Base-by-base conservation (phyloP, 169 alveolate genomes). In the Plasmodium berghei region DNA sequence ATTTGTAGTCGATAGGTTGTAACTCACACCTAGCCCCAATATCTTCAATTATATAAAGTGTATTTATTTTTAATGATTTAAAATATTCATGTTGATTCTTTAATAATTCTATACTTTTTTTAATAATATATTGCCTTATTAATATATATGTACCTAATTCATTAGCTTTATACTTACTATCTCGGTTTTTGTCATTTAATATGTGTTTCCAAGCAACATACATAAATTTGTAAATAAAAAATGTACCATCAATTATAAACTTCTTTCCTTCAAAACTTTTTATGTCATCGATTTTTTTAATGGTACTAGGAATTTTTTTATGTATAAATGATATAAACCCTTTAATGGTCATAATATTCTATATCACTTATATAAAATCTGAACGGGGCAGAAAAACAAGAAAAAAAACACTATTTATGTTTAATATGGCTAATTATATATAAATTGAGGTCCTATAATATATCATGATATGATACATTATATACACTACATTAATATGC, bases 151-250 rank as follows among this genome's bases (percentile, higher is more conserved):
- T 83, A 28, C 73, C 34, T 62, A 83, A 42, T 9, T 70, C 85
- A 55, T 83, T 83, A 28, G 55, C 61, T 58, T 70, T 66, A 69
- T 69, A 83, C 70, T 58, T 83, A 12, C 26, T 42, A 10, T 83
- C 90, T 14, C 90, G 73, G 24, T 83, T 83, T 45, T 62, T 83
- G 28, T 83, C 90, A 69, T 83, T 83, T 22, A 83, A 14, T 67
- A 83, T 66, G 42, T 83, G 72, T 46, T 83, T 83, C 90, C 90
- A 83, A 14, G 90, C 90, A 55, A 83, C 90, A 72, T 83, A 83
- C 90, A 83, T 83, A 83, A 83, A 83, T 46, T 83, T 83, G 62
- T 83, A 83, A 28, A 83, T 67, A 22, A 69, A 83, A 48, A 83
- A 83, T 20, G 90, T 83, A 9, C 90, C 90, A 83, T 83, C 90